These are phyloP conservation scores for Prunus campanulata DNA, from an alignment of 306 rosid genomes.

Conservation along the genomic window DNA sequence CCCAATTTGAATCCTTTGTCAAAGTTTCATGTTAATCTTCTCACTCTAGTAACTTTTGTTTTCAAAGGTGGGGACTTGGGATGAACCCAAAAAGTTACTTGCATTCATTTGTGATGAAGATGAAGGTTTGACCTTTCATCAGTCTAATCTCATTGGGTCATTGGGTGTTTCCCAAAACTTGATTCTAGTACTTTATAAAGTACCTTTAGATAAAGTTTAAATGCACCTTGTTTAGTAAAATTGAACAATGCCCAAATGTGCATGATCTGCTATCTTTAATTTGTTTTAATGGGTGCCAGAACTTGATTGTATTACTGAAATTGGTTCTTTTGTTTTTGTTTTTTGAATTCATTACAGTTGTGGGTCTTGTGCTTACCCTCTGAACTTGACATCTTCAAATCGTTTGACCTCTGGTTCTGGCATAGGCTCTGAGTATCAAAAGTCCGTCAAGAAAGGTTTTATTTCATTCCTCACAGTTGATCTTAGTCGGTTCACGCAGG, in stretches of 20 bases:
- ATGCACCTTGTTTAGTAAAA: not conserved
- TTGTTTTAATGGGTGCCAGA: conserved; percentile 3
- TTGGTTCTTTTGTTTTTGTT: not conserved
- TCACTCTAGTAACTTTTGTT: not conserved
- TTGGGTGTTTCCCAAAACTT: not conserved
- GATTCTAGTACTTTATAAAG: not conserved
- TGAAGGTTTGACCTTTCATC: conserved; percentile 5
- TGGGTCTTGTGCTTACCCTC: conserved; percentile 68
- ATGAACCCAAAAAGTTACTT: not conserved
- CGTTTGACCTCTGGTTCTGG: conserved; percentile 55
- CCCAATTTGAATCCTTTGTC: not conserved
- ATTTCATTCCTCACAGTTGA: conserved; percentile 51
- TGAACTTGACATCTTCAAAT: conserved; percentile 56
- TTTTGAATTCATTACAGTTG: conserved; percentile 40
- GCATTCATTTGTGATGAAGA: not conserved
- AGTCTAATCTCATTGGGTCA: not conserved
- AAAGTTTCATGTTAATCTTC: not conserved
- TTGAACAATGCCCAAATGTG: not conserved
- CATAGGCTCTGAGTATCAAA: conserved; percentile 49
- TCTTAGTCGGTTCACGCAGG: conserved; percentile 65
- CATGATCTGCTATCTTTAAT: conserved; percentile 4
- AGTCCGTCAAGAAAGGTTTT: conserved; percentile 50
- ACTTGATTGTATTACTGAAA: conserved; percentile 10
- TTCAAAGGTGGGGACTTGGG: not conserved
- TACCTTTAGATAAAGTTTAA: not conserved